A percentile compares a stretch with the other conserved stretches of the same genome.
Evolutionary conservation across 306 rosid genomes (phyloP).

Genomic region (Myrica gale): DNA sequence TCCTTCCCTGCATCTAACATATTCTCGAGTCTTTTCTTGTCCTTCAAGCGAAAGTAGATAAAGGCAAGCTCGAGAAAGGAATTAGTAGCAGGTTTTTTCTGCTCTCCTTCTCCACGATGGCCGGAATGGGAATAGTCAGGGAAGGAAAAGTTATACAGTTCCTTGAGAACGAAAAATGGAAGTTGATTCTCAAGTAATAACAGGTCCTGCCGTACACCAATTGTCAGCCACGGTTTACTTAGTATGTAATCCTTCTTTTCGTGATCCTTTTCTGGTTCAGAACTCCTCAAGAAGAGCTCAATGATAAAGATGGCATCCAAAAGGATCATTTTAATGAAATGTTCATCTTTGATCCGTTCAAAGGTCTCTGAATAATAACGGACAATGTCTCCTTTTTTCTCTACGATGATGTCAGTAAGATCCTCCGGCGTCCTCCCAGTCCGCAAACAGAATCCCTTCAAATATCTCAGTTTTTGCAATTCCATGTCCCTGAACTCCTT

Average conservation of each 20-base stretch:
- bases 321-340: neutral
- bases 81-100: too few species aligned
- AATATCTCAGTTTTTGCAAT: neutral
- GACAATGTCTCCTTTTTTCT: neutral
- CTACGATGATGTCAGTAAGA: neutral
- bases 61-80: too few species aligned
- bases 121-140: too few species aligned
- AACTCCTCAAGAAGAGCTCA: slow-evolving; percentile 17
- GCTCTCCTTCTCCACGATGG: neutral
- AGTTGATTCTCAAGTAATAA: slow-evolving; percentile 36
- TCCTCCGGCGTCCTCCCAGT: neutral
- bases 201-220: slow-evolving; percentile 19
- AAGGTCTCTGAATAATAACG: neutral
- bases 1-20: too few species aligned
- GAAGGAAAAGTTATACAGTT: neutral
- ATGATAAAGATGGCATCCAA: slow-evolving; percentile 30
- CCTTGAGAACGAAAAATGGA: slow-evolving; percentile 18
- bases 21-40: too few species aligned
- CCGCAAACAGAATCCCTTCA: neutral
- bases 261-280: too few species aligned
- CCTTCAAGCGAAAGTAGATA: too few species aligned
- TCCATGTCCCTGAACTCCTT: slow-evolving; percentile 26
- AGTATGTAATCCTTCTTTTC: neutral
- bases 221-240: slow-evolving; percentile 28
- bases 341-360: neutral